Base-by-base conservation (phyloP, 768 basidiomycete species). In the Dentipellis sp. region DNA sequence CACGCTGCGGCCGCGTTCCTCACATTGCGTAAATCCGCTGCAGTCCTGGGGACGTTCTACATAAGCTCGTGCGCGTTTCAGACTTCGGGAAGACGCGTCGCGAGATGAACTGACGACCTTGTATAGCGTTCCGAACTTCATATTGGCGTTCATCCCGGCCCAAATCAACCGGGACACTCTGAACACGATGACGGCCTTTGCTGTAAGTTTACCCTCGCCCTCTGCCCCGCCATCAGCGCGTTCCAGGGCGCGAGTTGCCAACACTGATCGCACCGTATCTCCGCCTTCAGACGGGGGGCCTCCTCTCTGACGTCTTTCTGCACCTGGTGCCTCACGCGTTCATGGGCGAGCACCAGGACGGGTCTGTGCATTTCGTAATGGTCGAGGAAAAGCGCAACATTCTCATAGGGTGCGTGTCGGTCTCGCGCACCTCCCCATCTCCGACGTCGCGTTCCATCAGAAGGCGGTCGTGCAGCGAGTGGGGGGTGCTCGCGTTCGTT, bases 111-210 rank as follows among this genome's bases (percentile, higher is more conserved):
- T 53, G 53, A 29, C 29, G 29, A 6, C 29, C 29, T 36, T 21
- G 23, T 48, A 59, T 66, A 94, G 91, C 38, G 82, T 94, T 56
- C 93, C 93, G 50, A 97, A 97, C 72, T 90, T 97, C 64, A 92
- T 97, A 60, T 86, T 97, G 53, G 89, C 90, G 5, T 93, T 94
- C 67, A 94, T 95, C 63, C 93, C 93, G 29, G 87, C 88, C 53
- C 77, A 92, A 68, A 91, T 95, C 65, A 84, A 86, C 69, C 77
- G 79, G 14, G 77, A 90, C 67, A 92, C 91, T 46, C 78, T 94
- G 57, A 94, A 94, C 65, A 92, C 89, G 11, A 94, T 94, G 91
- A 94, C 91, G 36, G 89, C 92, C 6, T 94, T 94, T 68, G 92
- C 92, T 58, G 88, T 90, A 68, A 68, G 86, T 68, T 51, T 57